phyloP scores from a whole-genome alignment of 345 rosid species.

The Arabidopsis thaliana region TAIR10.1 NC_003070.9:2530501-2531000 shows the following conservation, averaged over 20 bases:
- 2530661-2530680: neutral
- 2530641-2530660: too few relatives aligned
- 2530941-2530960: too few relatives aligned
- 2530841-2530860: too few relatives aligned
- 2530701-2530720: conserved; percentile 3
- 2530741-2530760: conserved; percentile 2
- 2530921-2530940: too few relatives aligned
- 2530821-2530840: too few relatives aligned
- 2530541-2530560: neutral
- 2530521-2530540: too few relatives aligned
- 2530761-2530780: neutral
- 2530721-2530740: conserved; percentile 6
- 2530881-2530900: too few relatives aligned
- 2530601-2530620: conserved; percentile 23
- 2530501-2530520: neutral
- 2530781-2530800: neutral
- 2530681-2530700: neutral
- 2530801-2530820: too few relatives aligned
- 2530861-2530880: too few relatives aligned
- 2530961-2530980: too few relatives aligned
- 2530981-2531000: too few relatives aligned
- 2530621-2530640: neutral
- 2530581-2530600: conserved; percentile 43
- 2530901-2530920: too few relatives aligned
- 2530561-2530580: conserved; percentile 34